phyloP scores from a whole-genome alignment of 495 filamentous ascomycete species.

The Venustampulla echinocandica region DNA sequence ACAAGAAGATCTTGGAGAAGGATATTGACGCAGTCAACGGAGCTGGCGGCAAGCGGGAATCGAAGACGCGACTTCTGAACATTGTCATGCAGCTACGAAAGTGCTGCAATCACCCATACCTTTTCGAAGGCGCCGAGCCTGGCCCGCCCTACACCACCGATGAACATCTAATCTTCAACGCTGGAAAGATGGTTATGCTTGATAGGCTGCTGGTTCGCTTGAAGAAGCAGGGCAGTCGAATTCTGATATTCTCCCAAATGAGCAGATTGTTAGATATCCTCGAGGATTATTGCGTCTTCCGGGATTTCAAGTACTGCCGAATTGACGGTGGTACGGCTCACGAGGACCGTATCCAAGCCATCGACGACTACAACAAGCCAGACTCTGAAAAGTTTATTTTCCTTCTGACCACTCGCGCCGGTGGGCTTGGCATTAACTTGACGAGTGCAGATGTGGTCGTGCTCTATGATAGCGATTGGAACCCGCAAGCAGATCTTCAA shows the following conservation, averaged over 20 bases:
- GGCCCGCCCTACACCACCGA: conserved; percentile 97
- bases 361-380: conserved; percentile 96
- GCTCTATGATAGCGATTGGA: conserved; percentile 99
- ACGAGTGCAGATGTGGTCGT: conserved; percentile 94
- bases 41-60: conserved; percentile 89
- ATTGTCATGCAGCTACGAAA: conserved; percentile 99
- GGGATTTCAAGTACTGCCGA: conserved; percentile 90
- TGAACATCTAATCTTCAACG: conserved; percentile 87
- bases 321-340: conserved; percentile 97
- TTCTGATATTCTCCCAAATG: conserved; percentile 99
- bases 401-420: conserved; percentile 91
- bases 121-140: conserved; percentile 96
- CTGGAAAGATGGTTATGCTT: conserved; percentile 95
- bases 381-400: conserved; percentile 97
- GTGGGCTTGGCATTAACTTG: conserved; percentile 96
- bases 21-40: conserved; percentile 99
- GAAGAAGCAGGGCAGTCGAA: conserved; percentile 76
- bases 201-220: conserved; percentile 85
- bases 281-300: conserved; percentile 96
- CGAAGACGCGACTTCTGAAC: conserved; percentile 97
- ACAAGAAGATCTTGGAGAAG: conserved; percentile 97
- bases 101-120: conserved; percentile 97
- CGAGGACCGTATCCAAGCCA: conserved; percentile 93
- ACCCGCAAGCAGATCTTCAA: conserved; percentile 95
- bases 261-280: conserved; percentile 93